Conservation (phyloP, 768 basidiomycete genomes). For the Suillus decipiens region DNA sequence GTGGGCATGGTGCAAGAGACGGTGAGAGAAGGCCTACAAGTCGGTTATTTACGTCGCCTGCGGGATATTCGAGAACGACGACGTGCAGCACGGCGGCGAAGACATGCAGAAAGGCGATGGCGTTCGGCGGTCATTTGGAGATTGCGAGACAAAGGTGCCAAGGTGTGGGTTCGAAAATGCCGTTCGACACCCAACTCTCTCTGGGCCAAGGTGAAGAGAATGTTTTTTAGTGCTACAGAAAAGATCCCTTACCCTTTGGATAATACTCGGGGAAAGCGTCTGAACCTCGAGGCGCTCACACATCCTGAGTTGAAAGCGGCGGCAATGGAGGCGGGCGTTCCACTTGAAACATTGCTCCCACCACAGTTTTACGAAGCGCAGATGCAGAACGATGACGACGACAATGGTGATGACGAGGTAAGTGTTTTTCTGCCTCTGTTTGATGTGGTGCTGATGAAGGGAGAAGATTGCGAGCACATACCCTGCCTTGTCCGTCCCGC, state of each 20-base stretch:
- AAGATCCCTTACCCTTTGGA: constrained; percentile 12
- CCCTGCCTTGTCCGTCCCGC: constrained; percentile 9
- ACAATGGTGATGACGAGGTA: constrained; percentile 4
- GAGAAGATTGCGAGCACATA: constrained; percentile 3
- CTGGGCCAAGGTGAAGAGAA: constrained; percentile 15
- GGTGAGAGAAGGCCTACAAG: constrained; percentile 70
- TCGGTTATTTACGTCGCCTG: constrained; percentile 61
- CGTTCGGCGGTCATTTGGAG: constrained; percentile 63
- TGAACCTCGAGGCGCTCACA: constrained; percentile 60
- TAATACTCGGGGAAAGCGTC: constrained; percentile 46
- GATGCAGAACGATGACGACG: constrained; percentile 2
- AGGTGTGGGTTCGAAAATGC: constrained; percentile 48
- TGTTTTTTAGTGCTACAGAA: constrained; percentile 18
- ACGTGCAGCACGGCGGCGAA: constrained; percentile 41
- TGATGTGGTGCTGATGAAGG: not conserved
- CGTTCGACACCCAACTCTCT: constrained; percentile 7
- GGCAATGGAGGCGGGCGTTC: constrained; percentile 68
- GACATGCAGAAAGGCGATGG: constrained; percentile 56
- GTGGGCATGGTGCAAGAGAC: constrained; percentile 69
- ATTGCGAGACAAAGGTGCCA: constrained; percentile 48
- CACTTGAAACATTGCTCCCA: constrained; percentile 53
- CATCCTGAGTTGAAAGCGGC: constrained; percentile 57
- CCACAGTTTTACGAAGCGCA: constrained; percentile 31
- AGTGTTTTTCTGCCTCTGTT: not conserved
- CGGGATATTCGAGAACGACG: constrained; percentile 47